These are phyloP conservation scores for Moricandia arvensis DNA, from an alignment of 345 rosid genomes.

Conservation along the genomic window DNA sequence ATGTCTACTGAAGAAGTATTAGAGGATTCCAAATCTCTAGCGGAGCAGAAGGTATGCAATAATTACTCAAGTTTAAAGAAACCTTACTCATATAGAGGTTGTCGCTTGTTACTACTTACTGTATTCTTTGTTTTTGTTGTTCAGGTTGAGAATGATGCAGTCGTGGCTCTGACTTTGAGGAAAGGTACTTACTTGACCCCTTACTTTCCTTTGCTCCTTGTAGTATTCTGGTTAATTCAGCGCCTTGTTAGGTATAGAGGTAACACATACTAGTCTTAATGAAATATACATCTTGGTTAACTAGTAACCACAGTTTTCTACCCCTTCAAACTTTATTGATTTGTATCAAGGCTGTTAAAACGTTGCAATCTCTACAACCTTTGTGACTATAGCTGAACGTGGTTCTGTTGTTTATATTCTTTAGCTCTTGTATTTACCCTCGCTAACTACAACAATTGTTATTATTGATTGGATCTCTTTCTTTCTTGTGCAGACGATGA, in stretches of 20 bases:
- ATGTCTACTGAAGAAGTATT: slow-evolving; percentile 57
- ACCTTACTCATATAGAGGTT: background rate
- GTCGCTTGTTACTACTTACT: background rate
- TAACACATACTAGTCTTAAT: background rate
- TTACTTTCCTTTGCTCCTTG: slow-evolving; percentile 20
- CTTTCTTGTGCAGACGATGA: slow-evolving; percentile 52
- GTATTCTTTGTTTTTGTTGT: slow-evolving; percentile 15
- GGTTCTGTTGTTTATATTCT: slow-evolving; percentile 1
- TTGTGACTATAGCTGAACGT: slow-evolving; percentile 19
- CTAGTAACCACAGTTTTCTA: background rate
- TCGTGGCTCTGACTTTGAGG: slow-evolving; percentile 81
- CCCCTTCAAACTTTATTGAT: slow-evolving; percentile 8
- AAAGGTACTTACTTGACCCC: slow-evolving; percentile 56
- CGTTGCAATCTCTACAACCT: slow-evolving; percentile 9
- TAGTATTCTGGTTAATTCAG: background rate
- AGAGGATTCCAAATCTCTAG: slow-evolving; percentile 77
- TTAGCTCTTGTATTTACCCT: background rate
- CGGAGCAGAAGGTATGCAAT: slow-evolving; percentile 68
- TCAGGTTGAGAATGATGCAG: slow-evolving; percentile 96
- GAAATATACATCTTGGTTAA: slow-evolving; percentile 10
- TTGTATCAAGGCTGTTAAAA: background rate
- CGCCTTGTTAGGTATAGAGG: background rate
- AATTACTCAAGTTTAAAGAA: background rate
- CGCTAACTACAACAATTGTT: background rate
- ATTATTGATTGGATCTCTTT: background rate